Conservation (phyloP, 495 filamentous ascomycete species). For the Aspergillus kassunensis region DNA sequence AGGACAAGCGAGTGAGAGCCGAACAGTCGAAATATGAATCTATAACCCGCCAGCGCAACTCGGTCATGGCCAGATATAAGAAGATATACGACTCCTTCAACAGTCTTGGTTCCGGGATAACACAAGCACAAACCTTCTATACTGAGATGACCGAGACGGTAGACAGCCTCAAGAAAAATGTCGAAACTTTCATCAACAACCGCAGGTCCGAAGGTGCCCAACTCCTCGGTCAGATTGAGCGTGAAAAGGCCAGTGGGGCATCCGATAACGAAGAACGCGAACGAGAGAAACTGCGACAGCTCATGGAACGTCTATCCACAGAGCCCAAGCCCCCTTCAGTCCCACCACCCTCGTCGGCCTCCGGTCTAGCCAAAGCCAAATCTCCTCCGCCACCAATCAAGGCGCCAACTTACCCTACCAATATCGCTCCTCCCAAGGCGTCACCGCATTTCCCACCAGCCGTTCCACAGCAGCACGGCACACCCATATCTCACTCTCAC, state of each 20-base stretch:
- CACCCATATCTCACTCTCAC: slow-evolving; percentile 36
- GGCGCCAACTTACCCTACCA: slow-evolving; percentile 34
- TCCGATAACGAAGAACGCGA: slow-evolving; percentile 78
- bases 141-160: slow-evolving; percentile 93
- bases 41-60: slow-evolving; percentile 75
- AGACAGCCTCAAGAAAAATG: slow-evolving; percentile 92
- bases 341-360: slow-evolving; percentile 41
- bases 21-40: slow-evolving; percentile 93
- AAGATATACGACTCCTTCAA: slow-evolving; percentile 90
- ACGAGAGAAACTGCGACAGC: slow-evolving; percentile 73
- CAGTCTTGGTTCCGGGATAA: slow-evolving; percentile 79
- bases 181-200: slow-evolving; percentile 95
- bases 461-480: slow-evolving; percentile 26
- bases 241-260: slow-evolving; percentile 62
- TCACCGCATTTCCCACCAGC: slow-evolving; percentile 47
- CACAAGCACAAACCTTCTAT: slow-evolving; percentile 88
- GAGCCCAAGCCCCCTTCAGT: slow-evolving; percentile 51
- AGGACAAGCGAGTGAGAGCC: slow-evolving; percentile 88
- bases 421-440: slow-evolving; percentile 35
- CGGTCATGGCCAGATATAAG: slow-evolving; percentile 83
- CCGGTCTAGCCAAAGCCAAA: slow-evolving; percentile 32
- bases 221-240: slow-evolving; percentile 82
- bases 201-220: slow-evolving; percentile 87
- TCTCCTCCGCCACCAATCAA: slow-evolving; percentile 44
- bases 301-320: slow-evolving; percentile 96